Base-by-base conservation (phyloP, 805 yeast species). In the Candida maesae region DNA sequence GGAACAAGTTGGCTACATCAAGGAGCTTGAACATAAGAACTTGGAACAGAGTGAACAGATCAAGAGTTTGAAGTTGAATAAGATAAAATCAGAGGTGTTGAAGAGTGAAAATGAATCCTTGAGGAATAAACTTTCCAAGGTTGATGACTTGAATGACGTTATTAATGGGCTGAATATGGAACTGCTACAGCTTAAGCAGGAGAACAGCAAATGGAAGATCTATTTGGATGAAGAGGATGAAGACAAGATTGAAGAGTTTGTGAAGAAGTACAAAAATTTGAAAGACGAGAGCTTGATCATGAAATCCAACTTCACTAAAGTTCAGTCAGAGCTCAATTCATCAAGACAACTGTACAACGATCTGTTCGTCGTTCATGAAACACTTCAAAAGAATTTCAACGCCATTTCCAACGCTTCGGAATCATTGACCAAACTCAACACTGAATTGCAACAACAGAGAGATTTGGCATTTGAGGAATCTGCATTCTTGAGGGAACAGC, bases 401-500 rank as follows among this genome's bases (percentile, higher is more conserved):
- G 51, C 38, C 35, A 18, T 62, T 44, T 36, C 61, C 47, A 35
- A 42, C 29, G 26, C 59, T 44, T 44, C 60, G 53, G 46, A 51
- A 41, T 30, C 61, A 39, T 36, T 63, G 28, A 54, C 57, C 17
- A 64, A 55, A 41, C 40, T 67, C 6, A 66, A 65, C 36, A 59
- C 45, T 60, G 73, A 79, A 41, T 55, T 75, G 6, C 76, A 76
- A 36, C 71, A 74, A 39, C 81, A 79, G 42, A 69, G 69, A 38
- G 53, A 64, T 3, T 61, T 82, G 32, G 73, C 80, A n/a, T 52
- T 64, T 18, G 77, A 75, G 46, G 90, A 84, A 53, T 71, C 79
- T 21, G 75, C 70, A 39, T 69, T 79, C 42, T 61, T 84, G 39
- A 66, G 84, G 44, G 68, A 67, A 30, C 81, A 79, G 58, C 56